Conservation (phyloP, 495 filamentous ascomycete genomes). For the Apodospora peruviana region DNA sequence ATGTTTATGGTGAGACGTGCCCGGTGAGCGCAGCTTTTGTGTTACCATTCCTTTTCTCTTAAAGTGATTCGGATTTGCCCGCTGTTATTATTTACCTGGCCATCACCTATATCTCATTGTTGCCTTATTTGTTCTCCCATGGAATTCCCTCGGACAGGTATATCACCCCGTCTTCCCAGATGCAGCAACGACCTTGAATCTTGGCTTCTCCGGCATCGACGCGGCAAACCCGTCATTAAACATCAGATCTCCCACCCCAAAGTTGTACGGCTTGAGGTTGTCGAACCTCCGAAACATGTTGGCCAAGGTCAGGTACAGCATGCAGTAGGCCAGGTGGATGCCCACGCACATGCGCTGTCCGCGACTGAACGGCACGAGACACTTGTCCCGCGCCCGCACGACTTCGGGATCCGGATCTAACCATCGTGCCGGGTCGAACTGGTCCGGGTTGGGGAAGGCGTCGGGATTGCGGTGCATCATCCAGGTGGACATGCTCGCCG, state of each 20-base stretch:
- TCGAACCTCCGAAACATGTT: constrained; percentile 39
- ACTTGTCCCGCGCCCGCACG: constrained; percentile 22
- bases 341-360: constrained; percentile 40
- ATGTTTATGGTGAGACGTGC: too few relatives aligned
- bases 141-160: too few relatives aligned
- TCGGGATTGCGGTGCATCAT: constrained; percentile 20
- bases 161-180: too few relatives aligned
- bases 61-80: too few relatives aligned
- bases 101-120: too few relatives aligned
- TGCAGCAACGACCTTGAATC: too few relatives aligned
- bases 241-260: constrained; percentile 3
- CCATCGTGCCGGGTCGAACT: constrained; percentile 38
- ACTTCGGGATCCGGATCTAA: constrained; percentile 10
- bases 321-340: constrained; percentile 38
- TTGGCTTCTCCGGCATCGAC: not conserved
- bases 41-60: too few relatives aligned
- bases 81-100: too few relatives aligned
- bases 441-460: not conserved
- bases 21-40: too few relatives aligned
- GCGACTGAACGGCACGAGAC: constrained; percentile 37
- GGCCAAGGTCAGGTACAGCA: constrained; percentile 42
- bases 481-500: constrained; percentile 19
- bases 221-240: constrained; percentile 9
- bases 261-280: constrained; percentile 24
- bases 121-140: too few relatives aligned